Conservation (phyloP, 768 basidiomycete species). For the Kwoniella sp. region DNA sequence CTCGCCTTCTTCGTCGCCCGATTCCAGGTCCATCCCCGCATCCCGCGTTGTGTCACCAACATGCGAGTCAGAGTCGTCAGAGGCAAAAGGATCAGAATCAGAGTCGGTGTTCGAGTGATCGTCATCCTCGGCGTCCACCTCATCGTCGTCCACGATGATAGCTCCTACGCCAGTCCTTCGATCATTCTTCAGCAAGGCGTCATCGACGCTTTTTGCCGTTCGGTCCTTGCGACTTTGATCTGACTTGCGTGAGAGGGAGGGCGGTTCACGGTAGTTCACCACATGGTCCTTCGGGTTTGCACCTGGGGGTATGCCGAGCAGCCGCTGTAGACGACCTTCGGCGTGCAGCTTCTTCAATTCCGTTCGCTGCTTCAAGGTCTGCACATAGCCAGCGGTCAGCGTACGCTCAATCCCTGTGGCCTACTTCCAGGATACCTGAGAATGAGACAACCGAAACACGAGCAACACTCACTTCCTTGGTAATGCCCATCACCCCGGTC, state of each 20-base stretch:
- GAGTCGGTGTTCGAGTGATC: slow-evolving; percentile 13
- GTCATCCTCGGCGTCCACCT: slow-evolving; percentile 22
- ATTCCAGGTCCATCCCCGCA: slow-evolving; percentile 4
- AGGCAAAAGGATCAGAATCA: slow-evolving; percentile 11
- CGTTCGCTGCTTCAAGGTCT: slow-evolving; percentile 45
- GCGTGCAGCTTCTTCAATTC: slow-evolving; percentile 37
- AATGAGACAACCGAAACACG: no score
- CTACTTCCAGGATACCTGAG: no score
- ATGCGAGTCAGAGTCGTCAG: slow-evolving; percentile 10
- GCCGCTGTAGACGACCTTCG: slow-evolving; percentile 39
- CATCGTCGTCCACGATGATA: slow-evolving; percentile 41
- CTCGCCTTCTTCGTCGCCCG: slow-evolving; percentile 20
- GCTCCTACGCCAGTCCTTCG: slow-evolving; percentile 20
- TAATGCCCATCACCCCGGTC: slow-evolving; percentile 75
- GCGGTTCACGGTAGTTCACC: slow-evolving; percentile 30
- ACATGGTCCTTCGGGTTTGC: slow-evolving; percentile 29
- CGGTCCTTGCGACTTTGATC: slow-evolving; percentile 1
- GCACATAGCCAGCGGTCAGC: neutral
- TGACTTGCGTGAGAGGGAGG: neutral
- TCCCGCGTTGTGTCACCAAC: slow-evolving; percentile 8
- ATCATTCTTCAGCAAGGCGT: slow-evolving; percentile 7
- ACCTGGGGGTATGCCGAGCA: slow-evolving; percentile 36
- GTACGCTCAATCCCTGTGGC: neutral
- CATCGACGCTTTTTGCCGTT: neutral
- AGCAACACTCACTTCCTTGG: slow-evolving; percentile 68